Evolutionary conservation across 495 filamentous ascomycete genomes (phyloP).

Genomic region (Penicillium lagena): DNA sequence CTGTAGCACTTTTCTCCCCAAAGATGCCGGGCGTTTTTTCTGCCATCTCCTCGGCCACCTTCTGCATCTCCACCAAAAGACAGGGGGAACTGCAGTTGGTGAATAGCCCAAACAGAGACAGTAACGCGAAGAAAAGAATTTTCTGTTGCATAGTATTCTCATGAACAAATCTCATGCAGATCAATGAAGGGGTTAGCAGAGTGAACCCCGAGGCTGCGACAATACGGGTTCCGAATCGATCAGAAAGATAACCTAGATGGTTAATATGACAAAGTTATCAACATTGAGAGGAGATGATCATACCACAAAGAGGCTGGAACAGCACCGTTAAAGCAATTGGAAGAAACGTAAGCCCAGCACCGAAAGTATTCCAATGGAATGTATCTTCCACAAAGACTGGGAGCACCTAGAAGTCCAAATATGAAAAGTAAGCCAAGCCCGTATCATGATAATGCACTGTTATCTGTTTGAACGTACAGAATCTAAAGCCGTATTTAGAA

Average conservation of each 20-base stretch:
- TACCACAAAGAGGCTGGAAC: constrained; percentile 25
- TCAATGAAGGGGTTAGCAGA: constrained; percentile 39
- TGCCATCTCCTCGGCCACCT: constrained; percentile 53
- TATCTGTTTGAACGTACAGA: background rate
- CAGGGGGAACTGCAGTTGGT: constrained; percentile 15
- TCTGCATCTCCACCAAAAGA: constrained; percentile 52
- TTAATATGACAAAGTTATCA: background rate
- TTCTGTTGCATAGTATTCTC: constrained; percentile 20
- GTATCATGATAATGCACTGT: no score
- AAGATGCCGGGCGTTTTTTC: constrained; percentile 43
- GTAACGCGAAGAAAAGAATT: constrained; percentile 21
- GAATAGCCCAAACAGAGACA: constrained; percentile 17
- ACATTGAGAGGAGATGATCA: background rate
- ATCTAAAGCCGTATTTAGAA: constrained; percentile 12
- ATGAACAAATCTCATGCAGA: constrained; percentile 41
- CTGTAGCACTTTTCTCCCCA: constrained; percentile 43
- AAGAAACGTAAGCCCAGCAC: constrained; percentile 63
- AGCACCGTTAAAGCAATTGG: constrained; percentile 54
- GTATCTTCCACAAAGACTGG: constrained; percentile 53
- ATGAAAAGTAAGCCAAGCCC: no score
- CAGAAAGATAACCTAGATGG: constrained; percentile 36
- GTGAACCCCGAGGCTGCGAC: constrained; percentile 40
- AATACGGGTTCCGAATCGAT: constrained; percentile 42
- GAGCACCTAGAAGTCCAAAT: constrained; percentile 22
- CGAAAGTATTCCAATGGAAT: constrained; percentile 58